Conservation (phyloP, 345 rosid genomes). For the Eucalyptus grandis region DNA sequence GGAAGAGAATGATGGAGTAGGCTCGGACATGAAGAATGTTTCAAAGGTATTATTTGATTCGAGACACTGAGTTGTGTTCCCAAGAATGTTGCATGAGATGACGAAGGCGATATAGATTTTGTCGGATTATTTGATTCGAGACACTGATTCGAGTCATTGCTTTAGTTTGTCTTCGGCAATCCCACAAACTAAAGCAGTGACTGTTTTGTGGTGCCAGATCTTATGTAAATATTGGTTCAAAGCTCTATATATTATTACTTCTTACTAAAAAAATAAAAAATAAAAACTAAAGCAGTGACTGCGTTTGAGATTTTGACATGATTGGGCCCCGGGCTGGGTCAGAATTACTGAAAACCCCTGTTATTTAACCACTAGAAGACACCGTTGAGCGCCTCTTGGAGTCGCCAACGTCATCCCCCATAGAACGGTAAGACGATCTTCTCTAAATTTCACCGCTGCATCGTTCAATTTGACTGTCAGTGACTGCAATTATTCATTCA, state of each 20-base stretch:
- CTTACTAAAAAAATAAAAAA: too few species aligned
- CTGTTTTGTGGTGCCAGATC: too few species aligned
- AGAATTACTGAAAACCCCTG: slow-evolving; percentile 45
- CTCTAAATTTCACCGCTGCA: background rate
- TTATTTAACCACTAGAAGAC: slow-evolving; percentile 48
- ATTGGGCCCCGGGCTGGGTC: slow-evolving; percentile 11
- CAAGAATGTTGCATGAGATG: slow-evolving; percentile 19
- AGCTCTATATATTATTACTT: too few species aligned
- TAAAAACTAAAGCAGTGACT: background rate
- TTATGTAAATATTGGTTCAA: too few species aligned
- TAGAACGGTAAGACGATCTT: slow-evolving; percentile 38
- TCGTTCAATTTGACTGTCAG: background rate
- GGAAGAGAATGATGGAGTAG: background rate
- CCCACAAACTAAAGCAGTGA: too few species aligned
- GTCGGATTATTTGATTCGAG: background rate
- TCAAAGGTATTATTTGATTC: slow-evolving; percentile 80
- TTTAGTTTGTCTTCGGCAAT: too few species aligned
- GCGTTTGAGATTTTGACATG: slow-evolving; percentile 32
- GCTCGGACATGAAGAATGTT: slow-evolving; percentile 73
- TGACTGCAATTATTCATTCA: background rate
- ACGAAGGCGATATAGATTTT: slow-evolving; percentile 35
- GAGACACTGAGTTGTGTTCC: slow-evolving; percentile 64
- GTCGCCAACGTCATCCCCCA: slow-evolving; percentile 49
- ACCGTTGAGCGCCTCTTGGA: slow-evolving; percentile 15
- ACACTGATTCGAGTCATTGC: too few species aligned